Evolutionary conservation across 2,329 filamentous ascomycete genomes (phyloP).

Genomic region (Aspergillus phoenicis): DNA sequence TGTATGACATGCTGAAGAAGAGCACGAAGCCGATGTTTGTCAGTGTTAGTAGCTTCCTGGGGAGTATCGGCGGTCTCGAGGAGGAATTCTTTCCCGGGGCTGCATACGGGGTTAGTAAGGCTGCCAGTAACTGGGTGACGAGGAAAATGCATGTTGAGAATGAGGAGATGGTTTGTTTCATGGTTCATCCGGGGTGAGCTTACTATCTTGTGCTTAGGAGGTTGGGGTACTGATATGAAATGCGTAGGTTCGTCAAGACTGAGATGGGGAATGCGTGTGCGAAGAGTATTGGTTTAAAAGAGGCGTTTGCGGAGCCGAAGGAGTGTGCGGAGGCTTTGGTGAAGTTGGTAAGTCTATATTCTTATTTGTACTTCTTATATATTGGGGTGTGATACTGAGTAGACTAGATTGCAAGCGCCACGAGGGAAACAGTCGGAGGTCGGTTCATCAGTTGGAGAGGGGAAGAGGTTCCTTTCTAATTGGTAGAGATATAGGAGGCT

Average conservation of each 20-base stretch:
- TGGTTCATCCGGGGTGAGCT: slow-evolving; percentile 3
- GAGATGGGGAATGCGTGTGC: slow-evolving; percentile 2
- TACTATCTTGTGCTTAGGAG: background rate
- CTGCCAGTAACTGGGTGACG: slow-evolving; percentile 3
- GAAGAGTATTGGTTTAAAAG: slow-evolving; percentile 1
- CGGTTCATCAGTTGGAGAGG: slow-evolving; percentile 1
- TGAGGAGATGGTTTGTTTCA: background rate
- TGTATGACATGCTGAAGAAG: background rate
- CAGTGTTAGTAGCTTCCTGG: slow-evolving; percentile 3
- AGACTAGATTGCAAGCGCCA: background rate
- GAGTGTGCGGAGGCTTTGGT: background rate
- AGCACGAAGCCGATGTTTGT: background rate
- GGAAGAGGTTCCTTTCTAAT: background rate
- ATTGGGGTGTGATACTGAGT: background rate
- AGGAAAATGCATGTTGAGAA: slow-evolving; percentile 10
- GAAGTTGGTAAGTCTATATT: background rate
- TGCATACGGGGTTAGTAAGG: slow-evolving; percentile 1
- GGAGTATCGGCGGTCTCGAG: background rate
- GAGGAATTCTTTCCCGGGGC: background rate
- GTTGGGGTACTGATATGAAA: background rate
- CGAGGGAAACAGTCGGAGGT: slow-evolving; percentile 4
- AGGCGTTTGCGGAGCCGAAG: background rate
- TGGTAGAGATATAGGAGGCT: background rate
- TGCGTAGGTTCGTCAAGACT: slow-evolving; percentile 1
- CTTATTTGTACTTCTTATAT: background rate